These are phyloP conservation scores for Phlyctochytrium arcticum DNA, from an alignment of 192 early-diverging fungal genomes.

Conservation along the genomic window DNA sequence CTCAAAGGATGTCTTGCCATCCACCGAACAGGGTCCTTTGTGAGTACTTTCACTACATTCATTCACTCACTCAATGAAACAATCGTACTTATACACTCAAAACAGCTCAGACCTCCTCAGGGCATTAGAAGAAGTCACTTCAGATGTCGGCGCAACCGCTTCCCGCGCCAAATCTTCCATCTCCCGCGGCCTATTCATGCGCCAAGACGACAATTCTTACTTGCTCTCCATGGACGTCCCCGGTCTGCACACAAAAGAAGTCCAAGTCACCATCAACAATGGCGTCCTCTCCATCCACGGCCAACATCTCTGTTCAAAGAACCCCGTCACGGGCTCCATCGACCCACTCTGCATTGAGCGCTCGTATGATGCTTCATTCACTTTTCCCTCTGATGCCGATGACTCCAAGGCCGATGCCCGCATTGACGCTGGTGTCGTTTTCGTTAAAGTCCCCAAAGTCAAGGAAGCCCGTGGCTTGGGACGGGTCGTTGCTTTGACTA, in stretches of 20 bases:
- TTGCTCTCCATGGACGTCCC: slow-evolving; percentile 25
- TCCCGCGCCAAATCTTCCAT: slow-evolving; percentile 9
- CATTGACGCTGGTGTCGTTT: slow-evolving; percentile 18
- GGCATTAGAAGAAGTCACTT: slow-evolving; percentile 16
- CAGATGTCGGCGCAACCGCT: slow-evolving; percentile 16
- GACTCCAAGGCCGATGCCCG: slow-evolving; percentile 13
- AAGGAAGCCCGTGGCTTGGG: slow-evolving; percentile 20
- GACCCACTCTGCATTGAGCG: slow-evolving; percentile 26
- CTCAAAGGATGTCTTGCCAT: background rate
- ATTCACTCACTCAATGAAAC: background rate
- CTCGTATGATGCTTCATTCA: slow-evolving; percentile 22
- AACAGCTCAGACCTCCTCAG: slow-evolving; percentile 14
- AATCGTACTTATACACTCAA: background rate
- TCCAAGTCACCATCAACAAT: background rate
- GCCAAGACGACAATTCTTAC: slow-evolving; percentile 14
- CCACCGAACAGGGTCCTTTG: background rate
- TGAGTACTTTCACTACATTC: background rate
- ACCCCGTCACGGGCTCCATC: background rate
- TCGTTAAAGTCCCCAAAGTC: slow-evolving; percentile 19
- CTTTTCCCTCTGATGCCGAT: slow-evolving; percentile 18
- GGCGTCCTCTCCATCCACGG: slow-evolving; percentile 18
- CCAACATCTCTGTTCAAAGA: slow-evolving; percentile 9
- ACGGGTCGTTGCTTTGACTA: slow-evolving; percentile 14
- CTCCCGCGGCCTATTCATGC: slow-evolving; percentile 18
- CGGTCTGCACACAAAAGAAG: slow-evolving; percentile 16